A percentile compares a stretch with the other conserved stretches of the same genome.
These are phyloP conservation scores for Xylaria flabelliformis DNA, from an alignment of 495 filamentous ascomycete species.

Conservation along the genomic window DNA sequence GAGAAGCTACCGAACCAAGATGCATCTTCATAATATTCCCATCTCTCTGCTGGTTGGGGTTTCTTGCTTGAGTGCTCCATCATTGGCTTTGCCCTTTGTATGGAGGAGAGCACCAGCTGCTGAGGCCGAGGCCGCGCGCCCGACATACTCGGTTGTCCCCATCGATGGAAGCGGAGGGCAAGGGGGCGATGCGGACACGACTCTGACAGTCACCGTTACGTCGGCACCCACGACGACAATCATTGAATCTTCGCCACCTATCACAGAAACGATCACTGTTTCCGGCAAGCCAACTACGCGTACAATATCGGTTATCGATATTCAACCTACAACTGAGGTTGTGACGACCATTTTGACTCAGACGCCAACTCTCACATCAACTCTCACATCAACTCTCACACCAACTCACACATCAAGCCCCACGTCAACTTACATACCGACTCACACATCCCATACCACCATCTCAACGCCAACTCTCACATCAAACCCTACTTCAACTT, in stretches of 20 bases:
- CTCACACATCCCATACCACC: conserved; percentile 17
- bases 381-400: conserved; percentile 16
- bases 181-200: conserved; percentile 28
- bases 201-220: conserved; percentile 35
- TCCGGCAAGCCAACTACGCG: conserved; percentile 35
- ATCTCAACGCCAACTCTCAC: conserved; percentile 18
- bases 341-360: conserved; percentile 37
- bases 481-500: conserved; percentile 13
- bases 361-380: conserved; percentile 28
- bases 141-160: conserved; percentile 47
- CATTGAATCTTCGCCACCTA: conserved; percentile 35
- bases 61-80: conserved; percentile 25
- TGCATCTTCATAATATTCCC: conserved; percentile 33
- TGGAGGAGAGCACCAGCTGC: conserved; percentile 22
- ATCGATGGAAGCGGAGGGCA: conserved; percentile 40
- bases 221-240: conserved; percentile 37
- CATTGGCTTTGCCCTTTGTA: conserved; percentile 39
- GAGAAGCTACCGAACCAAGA: conserved; percentile 22
- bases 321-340: conserved; percentile 36
- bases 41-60: conserved; percentile 31
- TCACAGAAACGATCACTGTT: conserved; percentile 42
- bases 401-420: neutral
- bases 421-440: conserved; percentile 11
- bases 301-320: conserved; percentile 39
- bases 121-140: conserved; percentile 32